A percentile compares a stretch with the other conserved stretches of the same genome.
Conservation (phyloP, 1,284 basidiomycete genomes). For the Laetiporus sulphureus region DNA sequence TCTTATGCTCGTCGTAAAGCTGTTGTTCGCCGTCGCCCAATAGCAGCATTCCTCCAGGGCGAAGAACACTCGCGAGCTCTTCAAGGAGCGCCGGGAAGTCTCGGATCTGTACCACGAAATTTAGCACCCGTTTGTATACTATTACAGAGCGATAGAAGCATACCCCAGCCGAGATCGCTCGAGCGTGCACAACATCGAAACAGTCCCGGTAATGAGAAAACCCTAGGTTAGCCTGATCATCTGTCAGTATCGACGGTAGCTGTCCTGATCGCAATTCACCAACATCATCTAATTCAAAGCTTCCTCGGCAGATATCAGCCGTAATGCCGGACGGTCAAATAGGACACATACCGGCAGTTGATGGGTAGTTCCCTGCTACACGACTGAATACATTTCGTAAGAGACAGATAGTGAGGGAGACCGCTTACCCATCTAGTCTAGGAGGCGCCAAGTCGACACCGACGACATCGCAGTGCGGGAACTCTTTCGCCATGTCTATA, state of each 20-base stretch:
- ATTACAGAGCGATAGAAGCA: constrained; percentile 2
- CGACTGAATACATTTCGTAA: constrained; percentile 1
- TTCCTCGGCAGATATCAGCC: constrained; percentile 8
- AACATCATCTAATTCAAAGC: constrained; percentile 31
- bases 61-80: constrained; percentile 23
- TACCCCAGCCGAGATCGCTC: constrained; percentile 24
- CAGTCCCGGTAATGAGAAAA: constrained; percentile 25
- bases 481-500: constrained; percentile 29
- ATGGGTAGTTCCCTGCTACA: constrained; percentile 20
- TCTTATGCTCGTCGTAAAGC: constrained; percentile 26
- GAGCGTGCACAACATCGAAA: constrained; percentile 28
- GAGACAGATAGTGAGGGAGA: background rate
- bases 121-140: background rate
- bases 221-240: constrained; percentile 30
- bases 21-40: constrained; percentile 30
- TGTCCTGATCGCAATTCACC: too few species aligned
- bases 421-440: constrained; percentile 20
- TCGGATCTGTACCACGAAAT: constrained; percentile 19
- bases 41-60: constrained; percentile 27
- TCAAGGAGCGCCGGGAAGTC: constrained; percentile 26
- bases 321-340: background rate
- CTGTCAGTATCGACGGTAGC: too few species aligned
- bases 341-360: constrained; percentile 26
- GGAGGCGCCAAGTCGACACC: constrained; percentile 29
- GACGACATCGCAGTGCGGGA: constrained; percentile 28